A percentile compares a stretch with the other conserved stretches of the same genome.
phyloP scores from a whole-genome alignment of 768 basidiomycete species.

The Dictyophora rubrovolvata region DNA sequence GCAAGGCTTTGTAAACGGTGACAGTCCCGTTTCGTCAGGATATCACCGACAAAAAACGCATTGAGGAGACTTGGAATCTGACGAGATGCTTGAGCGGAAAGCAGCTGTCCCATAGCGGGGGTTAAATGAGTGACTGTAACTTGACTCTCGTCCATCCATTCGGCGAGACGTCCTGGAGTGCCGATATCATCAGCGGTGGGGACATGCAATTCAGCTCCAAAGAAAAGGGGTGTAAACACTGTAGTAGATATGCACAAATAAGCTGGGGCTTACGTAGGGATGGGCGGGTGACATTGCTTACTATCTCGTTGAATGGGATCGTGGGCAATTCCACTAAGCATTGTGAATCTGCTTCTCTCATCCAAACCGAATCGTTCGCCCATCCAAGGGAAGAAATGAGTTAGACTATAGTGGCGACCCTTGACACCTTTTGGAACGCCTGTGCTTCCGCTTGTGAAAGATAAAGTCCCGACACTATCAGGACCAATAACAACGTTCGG shows the following conservation, averaged over 20 bases:
- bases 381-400: conserved; percentile 99
- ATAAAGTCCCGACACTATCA: conserved; percentile 87
- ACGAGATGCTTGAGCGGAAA: conserved; percentile 74
- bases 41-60: conserved; percentile 99
- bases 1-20: conserved; percentile 88
- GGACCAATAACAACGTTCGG: conserved; percentile 85
- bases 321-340: conserved; percentile 98
- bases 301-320: conserved; percentile 99
- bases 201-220: conserved; percentile 90
- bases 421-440: conserved; percentile 98
- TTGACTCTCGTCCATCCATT: conserved; percentile 92
- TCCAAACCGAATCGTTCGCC: conserved; percentile 70
- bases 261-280: no score
- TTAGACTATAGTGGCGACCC: conserved; percentile 90
- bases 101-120: conserved; percentile 97
- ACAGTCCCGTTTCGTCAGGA: conserved; percentile 96
- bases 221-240: conserved; percentile 99
- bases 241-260: no score
- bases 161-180: conserved; percentile 89
- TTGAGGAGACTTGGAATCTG: conserved; percentile 80
- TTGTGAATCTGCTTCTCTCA: conserved; percentile 79
- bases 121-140: conserved; percentile 97
- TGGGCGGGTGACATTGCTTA: conserved; percentile 34
- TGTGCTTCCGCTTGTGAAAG: conserved; percentile 95
- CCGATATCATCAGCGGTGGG: conserved; percentile 96